phyloP scores from a whole-genome alignment of 2,329 filamentous ascomycete genomes.

The Ramichloridium luteum region DNA sequence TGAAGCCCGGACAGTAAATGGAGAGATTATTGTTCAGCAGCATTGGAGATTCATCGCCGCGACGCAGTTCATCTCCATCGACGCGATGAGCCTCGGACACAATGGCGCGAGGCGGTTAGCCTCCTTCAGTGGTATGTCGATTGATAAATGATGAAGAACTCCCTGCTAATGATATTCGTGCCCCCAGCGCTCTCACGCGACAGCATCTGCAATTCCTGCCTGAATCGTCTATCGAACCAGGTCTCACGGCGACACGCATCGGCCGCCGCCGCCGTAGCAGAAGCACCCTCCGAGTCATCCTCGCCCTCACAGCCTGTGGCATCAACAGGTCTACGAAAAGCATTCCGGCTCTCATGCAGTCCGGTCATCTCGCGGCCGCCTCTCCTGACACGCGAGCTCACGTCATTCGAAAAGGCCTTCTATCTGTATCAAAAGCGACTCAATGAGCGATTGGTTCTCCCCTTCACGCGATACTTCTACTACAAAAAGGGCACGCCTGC shows the following conservation, averaged over 20 bases:
- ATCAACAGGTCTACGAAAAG: conserved; percentile 34
- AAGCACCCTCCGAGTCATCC: conserved; percentile 14
- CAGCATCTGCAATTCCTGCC: conserved; percentile 36
- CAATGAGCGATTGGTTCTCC: conserved; percentile 78
- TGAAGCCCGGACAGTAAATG: conserved; percentile 1
- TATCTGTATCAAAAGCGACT: conserved; percentile 96
- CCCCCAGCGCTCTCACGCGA: conserved; percentile 26
- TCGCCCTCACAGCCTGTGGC: conserved; percentile 29
- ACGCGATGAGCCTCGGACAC: conserved; percentile 35
- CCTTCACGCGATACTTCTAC: conserved; percentile 86
- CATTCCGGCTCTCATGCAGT: conserved; percentile 44
- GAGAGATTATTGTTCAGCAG: no score
- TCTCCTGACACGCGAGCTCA: conserved; percentile 69
- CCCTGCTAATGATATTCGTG: conserved; percentile 4
- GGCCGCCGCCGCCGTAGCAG: conserved; percentile 24
- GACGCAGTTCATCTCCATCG: no score
- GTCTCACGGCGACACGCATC: conserved; percentile 25
- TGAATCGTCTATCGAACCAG: conserved; percentile 26
- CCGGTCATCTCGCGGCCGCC: conserved; percentile 82
- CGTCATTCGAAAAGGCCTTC: conserved; percentile 81
- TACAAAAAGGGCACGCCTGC: conserved; percentile 80
- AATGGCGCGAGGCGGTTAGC: conserved; percentile 33
- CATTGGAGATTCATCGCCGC: no score
- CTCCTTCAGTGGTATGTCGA: conserved; percentile 26
- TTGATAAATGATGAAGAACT: not conserved